Evolutionary conservation across 176 grass and related monocot species (phyloP), one percentile per base, ranked within the genome.

Genomic region (Oryza coarctata): DNA sequence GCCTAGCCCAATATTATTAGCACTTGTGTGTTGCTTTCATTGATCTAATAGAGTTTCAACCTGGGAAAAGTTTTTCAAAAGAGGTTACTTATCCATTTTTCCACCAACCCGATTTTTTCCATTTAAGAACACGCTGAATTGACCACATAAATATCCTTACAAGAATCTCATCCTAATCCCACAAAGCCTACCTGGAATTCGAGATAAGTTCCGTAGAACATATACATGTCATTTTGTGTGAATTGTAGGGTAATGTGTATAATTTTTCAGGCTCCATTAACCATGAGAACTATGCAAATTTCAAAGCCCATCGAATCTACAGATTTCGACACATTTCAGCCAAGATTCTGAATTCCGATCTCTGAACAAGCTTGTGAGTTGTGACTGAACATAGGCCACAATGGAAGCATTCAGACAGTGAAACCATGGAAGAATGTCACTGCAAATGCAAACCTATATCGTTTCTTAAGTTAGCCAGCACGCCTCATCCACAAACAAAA

Each of bases 361-460:
- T 25, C 55, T 60, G 35, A 26, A 44, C 47, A 78, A 14, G 68
- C 18, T 15, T 64, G 39, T 41, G 57, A 23, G 13, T 13, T 49
- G 36, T 34, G 60, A 26, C 20, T 27, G 17, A 10, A 9, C 9
- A 38, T 36, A 39, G 22, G 39, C 9, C 22, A 82, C 28, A 87
- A 52, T 67, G 17, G 28, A 74, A 32, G 62, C 45, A 81, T 74
- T 76, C 36, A 70, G 45, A 67, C 74, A 68, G 76, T 38, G 39
- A 84, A 61, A 70, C 50, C 63, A 50, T 68, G 15, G n/a, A 63
- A 75, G 31, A 75, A 34, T 33, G 20, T 3, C 52, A 71, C 32
- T 52, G 49, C 31, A 84, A 81, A 89, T 80, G 71, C 20, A 13
- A 89, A 63, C 63, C 71, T 85, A 81, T 84, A 81, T 71, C 40